Evolutionary conservation across 257 asterid genomes (phyloP).

Genomic region (Catharanthus roseus): DNA sequence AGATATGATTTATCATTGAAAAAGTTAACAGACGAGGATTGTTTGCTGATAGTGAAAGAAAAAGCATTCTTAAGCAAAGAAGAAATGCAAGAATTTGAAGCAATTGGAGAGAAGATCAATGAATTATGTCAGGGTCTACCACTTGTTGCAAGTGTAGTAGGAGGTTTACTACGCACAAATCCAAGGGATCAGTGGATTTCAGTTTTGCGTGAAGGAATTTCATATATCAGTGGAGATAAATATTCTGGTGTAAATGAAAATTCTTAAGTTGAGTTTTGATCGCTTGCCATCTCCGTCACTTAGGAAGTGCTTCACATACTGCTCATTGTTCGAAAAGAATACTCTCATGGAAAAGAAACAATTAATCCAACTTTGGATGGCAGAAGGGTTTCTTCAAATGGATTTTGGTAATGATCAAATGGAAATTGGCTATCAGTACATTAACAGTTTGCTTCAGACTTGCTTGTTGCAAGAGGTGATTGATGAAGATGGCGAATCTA

Average conservation of each 20-base stretch:
- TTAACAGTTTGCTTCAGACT: conserved; percentile 16
- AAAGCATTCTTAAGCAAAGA: background rate
- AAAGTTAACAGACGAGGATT: background rate
- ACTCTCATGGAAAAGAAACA: background rate
- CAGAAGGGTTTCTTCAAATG: conserved; percentile 25
- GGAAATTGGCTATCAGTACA: conserved; percentile 14
- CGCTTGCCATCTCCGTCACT: conserved; percentile 15
- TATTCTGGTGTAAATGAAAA: background rate
- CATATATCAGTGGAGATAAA: background rate
- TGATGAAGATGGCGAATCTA: conserved; percentile 2
- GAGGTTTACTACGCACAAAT: conserved; percentile 22
- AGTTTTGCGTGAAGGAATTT: conserved; percentile 2
- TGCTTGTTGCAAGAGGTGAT: conserved; percentile 26
- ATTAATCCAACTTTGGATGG: conserved; percentile 30
- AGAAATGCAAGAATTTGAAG: background rate
- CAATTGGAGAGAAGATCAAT: background rate
- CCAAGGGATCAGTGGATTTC: conserved; percentile 18
- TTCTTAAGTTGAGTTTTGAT: conserved; percentile 27
- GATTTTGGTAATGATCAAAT: background rate
- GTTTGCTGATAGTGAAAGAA: conserved; percentile 2
- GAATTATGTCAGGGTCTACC: conserved; percentile 9
- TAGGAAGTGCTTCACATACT: conserved; percentile 31
- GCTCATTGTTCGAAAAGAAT: conserved; percentile 20
- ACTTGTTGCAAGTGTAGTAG: conserved; percentile 14
- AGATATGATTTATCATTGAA: background rate